These are phyloP conservation scores for Suillus hirtellus DNA, from an alignment of 768 basidiomycete genomes.

Conservation along the genomic window DNA sequence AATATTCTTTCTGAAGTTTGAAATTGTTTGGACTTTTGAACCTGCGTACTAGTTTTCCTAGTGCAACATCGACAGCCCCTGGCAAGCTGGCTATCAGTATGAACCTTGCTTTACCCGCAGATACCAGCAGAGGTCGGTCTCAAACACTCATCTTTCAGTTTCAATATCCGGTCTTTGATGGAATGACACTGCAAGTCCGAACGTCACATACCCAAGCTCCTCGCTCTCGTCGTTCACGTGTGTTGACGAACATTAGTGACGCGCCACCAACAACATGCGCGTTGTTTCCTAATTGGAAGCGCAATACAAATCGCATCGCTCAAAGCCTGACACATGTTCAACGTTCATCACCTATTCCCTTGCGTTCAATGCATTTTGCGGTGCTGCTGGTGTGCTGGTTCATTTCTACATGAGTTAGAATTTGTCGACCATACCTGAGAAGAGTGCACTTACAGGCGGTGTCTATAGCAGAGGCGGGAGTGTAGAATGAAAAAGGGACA, in stretches of 20 bases:
- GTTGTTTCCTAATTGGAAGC: background rate
- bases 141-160: background rate
- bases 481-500: background rate
- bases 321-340: conserved; percentile 42
- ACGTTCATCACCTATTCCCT: conserved; percentile 27
- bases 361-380: background rate
- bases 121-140: conserved; percentile 18
- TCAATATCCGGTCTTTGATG: background rate
- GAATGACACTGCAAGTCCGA: conserved; percentile 25
- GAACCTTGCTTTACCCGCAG: conserved; percentile 37
- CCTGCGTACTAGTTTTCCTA: background rate
- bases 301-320: conserved; percentile 42
- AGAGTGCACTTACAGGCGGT: conserved; percentile 43
- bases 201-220: conserved; percentile 41
- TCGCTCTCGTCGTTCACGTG: conserved; percentile 28
- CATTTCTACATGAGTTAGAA: conserved; percentile 31
- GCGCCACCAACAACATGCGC: background rate
- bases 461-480: conserved; percentile 10
- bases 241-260: background rate
- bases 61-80: background rate
- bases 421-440: conserved; percentile 43
- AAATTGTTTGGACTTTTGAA: background rate
- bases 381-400: background rate
- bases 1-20: background rate
- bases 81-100: background rate